Percentiles rank a stretch among this genome's conserved stretches.
Conservation (phyloP, 202 grass and related monocot genomes). For the Carex arenaria region DNA sequence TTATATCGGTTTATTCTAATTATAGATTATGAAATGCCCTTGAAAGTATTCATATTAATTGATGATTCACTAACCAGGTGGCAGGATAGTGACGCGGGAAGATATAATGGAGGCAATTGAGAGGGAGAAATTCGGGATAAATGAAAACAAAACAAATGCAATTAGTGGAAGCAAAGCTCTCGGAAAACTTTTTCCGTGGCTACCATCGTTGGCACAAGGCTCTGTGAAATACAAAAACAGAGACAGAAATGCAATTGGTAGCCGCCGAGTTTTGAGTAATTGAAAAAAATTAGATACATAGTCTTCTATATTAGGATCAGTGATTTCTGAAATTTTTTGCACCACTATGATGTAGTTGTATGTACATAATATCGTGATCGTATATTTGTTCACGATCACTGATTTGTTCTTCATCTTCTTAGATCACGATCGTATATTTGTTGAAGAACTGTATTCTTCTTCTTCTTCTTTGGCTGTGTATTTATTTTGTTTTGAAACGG, state of each 20-base stretch:
- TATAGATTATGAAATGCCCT: background rate
- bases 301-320: background rate
- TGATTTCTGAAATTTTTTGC: background rate
- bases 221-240: constrained; percentile 36
- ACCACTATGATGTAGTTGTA: too few species aligned
- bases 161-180: constrained; percentile 48
- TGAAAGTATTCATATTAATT: background rate
- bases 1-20: constrained; percentile 29
- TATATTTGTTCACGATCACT: too few species aligned
- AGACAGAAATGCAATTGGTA: constrained; percentile 55
- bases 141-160: constrained; percentile 41
- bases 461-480: too few species aligned
- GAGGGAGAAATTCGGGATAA: constrained; percentile 89
- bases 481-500: too few species aligned
- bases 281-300: background rate
- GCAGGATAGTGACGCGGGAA: constrained; percentile 53
- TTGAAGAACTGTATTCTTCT: background rate
- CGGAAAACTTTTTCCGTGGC: constrained; percentile 79
- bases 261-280: constrained; percentile 1
- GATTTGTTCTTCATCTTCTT: background rate
- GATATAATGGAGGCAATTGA: constrained; percentile 92
- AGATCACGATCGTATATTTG: background rate
- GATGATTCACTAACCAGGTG: constrained; percentile 37
- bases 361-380: too few species aligned
- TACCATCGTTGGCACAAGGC: constrained; percentile 34